Percentiles rank a stretch among this genome's conserved stretches.
Conservation (phyloP, 148 eudicot species). For the Vaccinium macrocarpon region DNA sequence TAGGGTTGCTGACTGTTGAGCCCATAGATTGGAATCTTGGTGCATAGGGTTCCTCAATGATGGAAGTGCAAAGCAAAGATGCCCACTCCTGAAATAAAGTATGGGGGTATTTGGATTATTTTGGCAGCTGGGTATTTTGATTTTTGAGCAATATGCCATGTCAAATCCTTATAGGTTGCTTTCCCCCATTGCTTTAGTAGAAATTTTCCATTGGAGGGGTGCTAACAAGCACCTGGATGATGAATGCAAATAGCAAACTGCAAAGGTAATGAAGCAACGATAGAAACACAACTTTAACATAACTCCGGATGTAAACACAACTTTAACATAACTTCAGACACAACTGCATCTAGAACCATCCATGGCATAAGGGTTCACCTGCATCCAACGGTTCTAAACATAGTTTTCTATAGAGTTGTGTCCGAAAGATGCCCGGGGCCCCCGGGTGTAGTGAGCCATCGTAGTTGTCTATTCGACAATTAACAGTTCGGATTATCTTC, state of each 20-base stretch:
- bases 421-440: too few relatives aligned
- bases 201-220: background rate
- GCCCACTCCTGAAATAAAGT: slow-evolving; percentile 17
- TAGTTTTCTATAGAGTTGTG: too few relatives aligned
- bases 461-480: too few relatives aligned
- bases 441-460: too few relatives aligned
- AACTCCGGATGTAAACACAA: too few relatives aligned
- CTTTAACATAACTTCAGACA: too few relatives aligned
- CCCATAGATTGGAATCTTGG: slow-evolving; percentile 10
- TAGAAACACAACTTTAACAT: too few relatives aligned
- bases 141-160: background rate
- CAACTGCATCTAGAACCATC: too few relatives aligned
- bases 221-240: slow-evolving; percentile 1
- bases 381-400: too few relatives aligned
- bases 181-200: background rate
- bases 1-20: background rate
- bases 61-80: slow-evolving; percentile 25
- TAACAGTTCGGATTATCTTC: too few relatives aligned
- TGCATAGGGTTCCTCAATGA: slow-evolving; percentile 14
- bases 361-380: too few relatives aligned
- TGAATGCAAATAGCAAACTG: background rate
- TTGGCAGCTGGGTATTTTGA: background rate
- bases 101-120: background rate
- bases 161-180: background rate
- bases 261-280: too few relatives aligned